Conservation (phyloP, 495 filamentous ascomycete genomes). For the Neurospora discreta region DNA sequence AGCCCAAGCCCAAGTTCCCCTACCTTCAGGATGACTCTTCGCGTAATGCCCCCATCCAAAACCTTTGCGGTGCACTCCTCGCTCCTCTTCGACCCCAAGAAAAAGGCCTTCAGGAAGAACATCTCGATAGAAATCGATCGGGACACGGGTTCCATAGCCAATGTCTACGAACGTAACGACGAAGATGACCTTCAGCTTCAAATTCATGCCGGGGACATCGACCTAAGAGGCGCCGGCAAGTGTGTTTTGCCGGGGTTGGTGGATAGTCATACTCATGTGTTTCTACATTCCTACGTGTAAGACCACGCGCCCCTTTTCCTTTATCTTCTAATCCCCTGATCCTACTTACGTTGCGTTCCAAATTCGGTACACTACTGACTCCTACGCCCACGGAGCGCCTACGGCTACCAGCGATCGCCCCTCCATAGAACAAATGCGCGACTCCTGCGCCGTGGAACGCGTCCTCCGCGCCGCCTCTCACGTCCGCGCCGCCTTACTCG, state of each 20-base stretch:
- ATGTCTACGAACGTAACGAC: conserved; percentile 19
- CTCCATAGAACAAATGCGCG: conserved; percentile 36
- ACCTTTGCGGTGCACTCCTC: conserved; percentile 34
- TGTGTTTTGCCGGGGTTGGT: conserved; percentile 41
- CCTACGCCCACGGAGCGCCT: too few species aligned
- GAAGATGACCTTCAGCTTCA: background rate
- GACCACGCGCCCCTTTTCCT: too few species aligned
- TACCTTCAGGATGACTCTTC: background rate
- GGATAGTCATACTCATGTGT: conserved; percentile 44
- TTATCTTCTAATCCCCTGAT: too few species aligned
- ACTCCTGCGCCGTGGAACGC: conserved; percentile 38
- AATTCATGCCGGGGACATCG: conserved; percentile 18
- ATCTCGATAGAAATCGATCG: conserved; percentile 29
- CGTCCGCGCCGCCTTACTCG: conserved; percentile 36
- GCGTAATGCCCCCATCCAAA: background rate
- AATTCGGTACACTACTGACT: too few species aligned
- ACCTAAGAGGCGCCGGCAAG: conserved; percentile 28
- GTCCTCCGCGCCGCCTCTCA: conserved; percentile 41
- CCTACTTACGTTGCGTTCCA: too few species aligned
- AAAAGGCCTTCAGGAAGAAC: conserved; percentile 32
- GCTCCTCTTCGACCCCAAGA: conserved; percentile 35
- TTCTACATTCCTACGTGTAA: conserved; percentile 36
- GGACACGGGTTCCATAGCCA: conserved; percentile 31
- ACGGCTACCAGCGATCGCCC: conserved; percentile 17
- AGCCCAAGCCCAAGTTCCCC: background rate